phyloP scores from a whole-genome alignment of 768 basidiomycete genomes.

The Polyporus arcularius region DNA sequence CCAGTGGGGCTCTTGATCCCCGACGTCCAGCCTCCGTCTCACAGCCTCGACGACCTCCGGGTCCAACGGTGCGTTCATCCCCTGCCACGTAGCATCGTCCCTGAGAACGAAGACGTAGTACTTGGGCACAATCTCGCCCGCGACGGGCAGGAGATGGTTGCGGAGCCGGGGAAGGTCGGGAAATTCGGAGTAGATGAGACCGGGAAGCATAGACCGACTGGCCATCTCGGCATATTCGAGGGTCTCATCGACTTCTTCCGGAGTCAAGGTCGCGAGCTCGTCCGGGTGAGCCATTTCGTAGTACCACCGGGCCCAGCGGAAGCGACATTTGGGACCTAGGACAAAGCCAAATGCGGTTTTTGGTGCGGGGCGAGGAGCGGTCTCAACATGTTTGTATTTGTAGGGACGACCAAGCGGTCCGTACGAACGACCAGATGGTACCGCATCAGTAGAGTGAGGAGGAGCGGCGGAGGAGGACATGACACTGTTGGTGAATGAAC shows the following conservation, averaged over 20 bases:
- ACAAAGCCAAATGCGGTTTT: not conserved
- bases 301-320: not conserved
- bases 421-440: too few species aligned
- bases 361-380: not conserved
- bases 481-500: too few species aligned
- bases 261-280: not conserved
- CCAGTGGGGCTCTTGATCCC: not conserved
- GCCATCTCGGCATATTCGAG: not conserved
- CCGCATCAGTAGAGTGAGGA: not conserved
- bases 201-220: not conserved
- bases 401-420: not conserved
- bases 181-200: not conserved
- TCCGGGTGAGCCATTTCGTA: not conserved
- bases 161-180: too few species aligned
- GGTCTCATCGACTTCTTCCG: not conserved
- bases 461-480: too few species aligned
- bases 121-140: too few species aligned
- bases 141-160: too few species aligned
- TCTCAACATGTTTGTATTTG: not conserved
- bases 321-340: not conserved
- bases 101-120: not conserved
- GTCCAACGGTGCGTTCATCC: too few species aligned
- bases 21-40: too few species aligned
- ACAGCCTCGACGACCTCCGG: not conserved
- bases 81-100: too few species aligned